Conservation (phyloP, 148 eudicot genomes). For the Chenopodium quinoa region DNA sequence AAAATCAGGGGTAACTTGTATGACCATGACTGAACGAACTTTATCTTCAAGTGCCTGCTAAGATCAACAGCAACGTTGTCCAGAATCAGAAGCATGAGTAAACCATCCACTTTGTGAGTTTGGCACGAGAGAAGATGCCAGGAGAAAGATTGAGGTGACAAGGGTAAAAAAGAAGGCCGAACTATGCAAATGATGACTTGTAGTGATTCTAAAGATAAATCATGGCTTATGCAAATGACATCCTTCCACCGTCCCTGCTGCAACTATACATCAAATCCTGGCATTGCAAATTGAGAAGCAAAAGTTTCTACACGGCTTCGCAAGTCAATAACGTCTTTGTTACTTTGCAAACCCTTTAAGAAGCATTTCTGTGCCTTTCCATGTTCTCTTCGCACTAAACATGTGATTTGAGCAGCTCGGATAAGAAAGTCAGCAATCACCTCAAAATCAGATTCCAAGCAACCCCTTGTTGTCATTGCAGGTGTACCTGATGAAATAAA, state of each 20-base stretch:
- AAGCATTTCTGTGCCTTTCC: conserved; percentile 54
- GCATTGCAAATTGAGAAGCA: conserved; percentile 77
- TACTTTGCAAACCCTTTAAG: conserved; percentile 58
- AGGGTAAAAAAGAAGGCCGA: not conserved
- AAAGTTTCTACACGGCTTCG: conserved; percentile 65
- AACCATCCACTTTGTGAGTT: not conserved
- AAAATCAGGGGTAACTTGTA: not conserved
- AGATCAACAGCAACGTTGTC: not conserved
- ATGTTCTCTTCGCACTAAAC: conserved; percentile 56
- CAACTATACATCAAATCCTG: conserved; percentile 56
- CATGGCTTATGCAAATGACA: not conserved
- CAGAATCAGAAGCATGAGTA: not conserved
- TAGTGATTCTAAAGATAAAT: not conserved
- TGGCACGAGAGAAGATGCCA: not conserved
- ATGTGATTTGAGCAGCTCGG: conserved; percentile 72
- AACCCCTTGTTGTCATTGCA: conserved; percentile 96
- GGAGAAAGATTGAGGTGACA: not conserved
- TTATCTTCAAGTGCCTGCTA: not conserved
- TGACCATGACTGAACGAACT: not conserved
- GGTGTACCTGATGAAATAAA: conserved; percentile 62
- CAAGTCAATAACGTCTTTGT: conserved; percentile 68
- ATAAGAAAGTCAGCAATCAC: conserved; percentile 72
- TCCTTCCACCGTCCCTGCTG: not conserved
- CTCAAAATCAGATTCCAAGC: conserved; percentile 84
- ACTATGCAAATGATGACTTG: not conserved